phyloP scores from a whole-genome alignment of 352 stramenopile species.

The Globisporangium apiculatum region DNA sequence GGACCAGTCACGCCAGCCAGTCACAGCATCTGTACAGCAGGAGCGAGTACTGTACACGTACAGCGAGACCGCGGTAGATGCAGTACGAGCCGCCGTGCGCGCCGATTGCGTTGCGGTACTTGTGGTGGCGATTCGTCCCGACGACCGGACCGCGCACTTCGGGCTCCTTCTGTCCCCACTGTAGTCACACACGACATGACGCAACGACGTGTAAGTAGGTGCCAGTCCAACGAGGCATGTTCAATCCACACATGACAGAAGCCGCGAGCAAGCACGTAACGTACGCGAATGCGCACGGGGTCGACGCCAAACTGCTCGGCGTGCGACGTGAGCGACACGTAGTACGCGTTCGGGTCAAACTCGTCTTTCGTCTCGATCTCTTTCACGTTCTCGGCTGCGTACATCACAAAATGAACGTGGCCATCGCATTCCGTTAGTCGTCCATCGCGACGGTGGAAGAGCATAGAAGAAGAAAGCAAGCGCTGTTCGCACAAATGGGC shows the following conservation, averaged over 20 bases:
- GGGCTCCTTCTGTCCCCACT: slow-evolving; percentile 91
- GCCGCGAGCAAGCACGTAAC: slow-evolving; percentile 3
- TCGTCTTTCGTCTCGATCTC: slow-evolving; percentile 78
- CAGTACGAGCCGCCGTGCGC: slow-evolving; percentile 97
- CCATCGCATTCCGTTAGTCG: not conserved
- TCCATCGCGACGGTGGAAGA: not conserved
- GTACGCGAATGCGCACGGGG: slow-evolving; percentile 76
- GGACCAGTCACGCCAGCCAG: not conserved
- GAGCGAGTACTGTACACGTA: slow-evolving; percentile 17
- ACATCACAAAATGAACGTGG: not conserved
- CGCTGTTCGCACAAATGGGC: not conserved
- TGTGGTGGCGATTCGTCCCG: slow-evolving; percentile 93
- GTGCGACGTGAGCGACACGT: slow-evolving; percentile 84
- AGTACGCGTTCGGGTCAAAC: slow-evolving; percentile 84
- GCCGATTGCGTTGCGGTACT: slow-evolving; percentile 97
- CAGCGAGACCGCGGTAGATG: slow-evolving; percentile 97
- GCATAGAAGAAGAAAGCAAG: not conserved
- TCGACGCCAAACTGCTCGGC: slow-evolving; percentile 84
- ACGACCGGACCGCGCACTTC: slow-evolving; percentile 91
- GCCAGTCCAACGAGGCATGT: not conserved
- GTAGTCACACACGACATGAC: slow-evolving; percentile 14
- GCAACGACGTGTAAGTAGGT: not conserved
- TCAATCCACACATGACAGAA: not conserved
- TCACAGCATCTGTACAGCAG: too few species aligned
- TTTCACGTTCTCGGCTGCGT: slow-evolving; percentile 69